A percentile compares a stretch with the other conserved stretches of the same genome.
Evolutionary conservation across 176 grass and related monocot genomes (phyloP).

Genomic region (maize (Zea mays)): DNA sequence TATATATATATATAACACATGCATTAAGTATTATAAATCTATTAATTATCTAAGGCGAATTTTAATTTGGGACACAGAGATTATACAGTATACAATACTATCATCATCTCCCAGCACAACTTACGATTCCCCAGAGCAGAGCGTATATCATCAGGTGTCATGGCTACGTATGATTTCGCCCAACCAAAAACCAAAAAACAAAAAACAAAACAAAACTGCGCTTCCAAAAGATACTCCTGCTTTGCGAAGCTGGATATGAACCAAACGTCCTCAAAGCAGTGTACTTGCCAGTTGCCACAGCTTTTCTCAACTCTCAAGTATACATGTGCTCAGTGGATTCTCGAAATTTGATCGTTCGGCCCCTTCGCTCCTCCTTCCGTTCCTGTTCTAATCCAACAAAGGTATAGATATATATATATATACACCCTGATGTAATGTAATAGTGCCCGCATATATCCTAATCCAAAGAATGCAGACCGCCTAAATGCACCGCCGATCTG

Average conservation of each 20-base stretch:
- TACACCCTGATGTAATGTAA: background rate
- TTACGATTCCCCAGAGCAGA: too few relatives aligned
- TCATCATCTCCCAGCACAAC: too few relatives aligned
- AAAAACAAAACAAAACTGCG: background rate
- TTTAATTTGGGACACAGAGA: too few relatives aligned
- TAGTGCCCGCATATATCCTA: background rate
- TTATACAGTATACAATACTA: too few relatives aligned
- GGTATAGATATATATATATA: background rate
- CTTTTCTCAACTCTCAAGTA: background rate
- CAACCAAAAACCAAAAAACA: too few relatives aligned
- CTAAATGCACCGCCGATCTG: background rate
- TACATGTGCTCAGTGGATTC: background rate
- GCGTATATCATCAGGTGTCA: too few relatives aligned
- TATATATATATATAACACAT: too few relatives aligned
- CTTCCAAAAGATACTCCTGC: background rate
- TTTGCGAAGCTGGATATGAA: background rate
- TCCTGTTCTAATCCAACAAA: too few relatives aligned
- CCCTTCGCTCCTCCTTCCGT: conserved; percentile 4
- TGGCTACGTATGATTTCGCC: too few relatives aligned
- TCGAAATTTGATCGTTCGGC: background rate
- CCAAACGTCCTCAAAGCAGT: background rate
- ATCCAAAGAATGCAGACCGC: background rate
- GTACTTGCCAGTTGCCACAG: background rate
- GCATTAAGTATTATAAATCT: too few relatives aligned
- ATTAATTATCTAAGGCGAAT: too few relatives aligned